Conservation (phyloP, 345 rosid genomes). For the Eucalyptus leucophloia region DNA sequence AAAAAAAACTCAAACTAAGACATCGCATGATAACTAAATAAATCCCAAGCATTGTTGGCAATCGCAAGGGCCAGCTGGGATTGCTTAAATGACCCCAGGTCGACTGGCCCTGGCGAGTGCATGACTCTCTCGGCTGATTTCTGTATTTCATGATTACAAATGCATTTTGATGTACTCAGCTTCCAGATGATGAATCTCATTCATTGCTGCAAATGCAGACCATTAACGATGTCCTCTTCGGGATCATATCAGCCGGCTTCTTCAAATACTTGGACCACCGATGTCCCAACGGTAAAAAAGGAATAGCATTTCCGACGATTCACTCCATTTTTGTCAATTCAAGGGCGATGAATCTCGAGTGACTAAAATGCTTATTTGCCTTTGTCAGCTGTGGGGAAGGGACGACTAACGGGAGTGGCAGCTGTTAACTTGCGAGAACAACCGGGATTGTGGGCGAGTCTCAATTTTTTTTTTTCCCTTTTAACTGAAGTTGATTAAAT, state of each 20-base stretch:
- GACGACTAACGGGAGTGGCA: constrained; percentile 10
- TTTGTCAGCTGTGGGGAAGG: constrained; percentile 11
- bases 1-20: no score
- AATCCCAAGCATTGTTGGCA: no score
- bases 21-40: rapidly evolving
- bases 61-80: no score
- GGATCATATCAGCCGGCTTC: constrained; percentile 31
- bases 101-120: no score
- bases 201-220: constrained; percentile 14
- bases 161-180: no score
- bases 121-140: no score
- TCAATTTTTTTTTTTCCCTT: no score
- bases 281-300: constrained; percentile 21
- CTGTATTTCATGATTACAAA: no score
- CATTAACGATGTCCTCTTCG: constrained; percentile 56
- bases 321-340: not conserved
- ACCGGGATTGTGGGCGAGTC: constrained; percentile 9
- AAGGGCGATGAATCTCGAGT: not conserved
- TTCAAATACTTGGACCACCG: constrained; percentile 40
- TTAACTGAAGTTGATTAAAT: not conserved
- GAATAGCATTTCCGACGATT: not conserved
- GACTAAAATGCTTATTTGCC: not conserved
- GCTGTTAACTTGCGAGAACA: constrained; percentile 49
- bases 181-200: not conserved
- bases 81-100: no score